A percentile compares a stretch with the other conserved stretches of the same genome.
These are phyloP conservation scores for Aschersonia sp. DNA, from an alignment of 2,329 filamentous ascomycete species.

Conservation along the genomic window DNA sequence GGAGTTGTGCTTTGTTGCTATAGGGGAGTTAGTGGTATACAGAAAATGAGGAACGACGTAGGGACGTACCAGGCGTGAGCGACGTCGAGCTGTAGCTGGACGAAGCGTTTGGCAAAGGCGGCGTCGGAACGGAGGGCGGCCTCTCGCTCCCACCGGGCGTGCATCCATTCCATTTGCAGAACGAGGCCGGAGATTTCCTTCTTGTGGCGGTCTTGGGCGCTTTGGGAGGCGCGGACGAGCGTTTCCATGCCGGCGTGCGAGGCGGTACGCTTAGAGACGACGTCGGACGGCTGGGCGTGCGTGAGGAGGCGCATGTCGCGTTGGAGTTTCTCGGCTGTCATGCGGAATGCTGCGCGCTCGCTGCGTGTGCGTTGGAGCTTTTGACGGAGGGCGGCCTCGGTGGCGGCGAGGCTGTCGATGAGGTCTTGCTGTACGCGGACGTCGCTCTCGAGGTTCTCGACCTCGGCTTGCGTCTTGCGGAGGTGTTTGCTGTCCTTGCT, in stretches of 20 bases:
- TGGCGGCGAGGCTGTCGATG: conserved; percentile 39
- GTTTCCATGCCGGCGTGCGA: conserved; percentile 38
- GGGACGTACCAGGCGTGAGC: conserved; percentile 76
- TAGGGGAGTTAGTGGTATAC: conserved; percentile 5
- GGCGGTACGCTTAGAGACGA: conserved; percentile 13
- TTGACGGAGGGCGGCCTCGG: conserved; percentile 45
- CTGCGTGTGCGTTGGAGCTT: conserved; percentile 59
- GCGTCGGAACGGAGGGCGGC: conserved; percentile 66
- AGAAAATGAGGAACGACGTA: conserved; percentile 1
- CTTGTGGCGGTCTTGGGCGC: conserved; percentile 53
- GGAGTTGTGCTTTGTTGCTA: conserved; percentile 86
- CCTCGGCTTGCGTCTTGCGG: conserved; percentile 47
- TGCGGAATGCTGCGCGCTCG: conserved; percentile 43
- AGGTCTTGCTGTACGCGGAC: conserved; percentile 54
- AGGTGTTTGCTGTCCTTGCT: conserved; percentile 42
- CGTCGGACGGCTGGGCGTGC: neutral
- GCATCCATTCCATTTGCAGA: conserved; percentile 85
- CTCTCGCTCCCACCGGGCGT: conserved; percentile 68
- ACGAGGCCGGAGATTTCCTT: conserved; percentile 70
- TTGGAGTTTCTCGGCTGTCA: conserved; percentile 39
- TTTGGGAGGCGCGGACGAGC: conserved; percentile 41
- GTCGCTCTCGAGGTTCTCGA: conserved; percentile 58
- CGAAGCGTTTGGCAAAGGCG: conserved; percentile 75
- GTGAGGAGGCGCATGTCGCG: conserved; percentile 30
- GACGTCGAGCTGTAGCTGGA: conserved; percentile 65